phyloP scores from a whole-genome alignment of 1,284 basidiomycete species.

The Rhodotorula sp. region DNA sequence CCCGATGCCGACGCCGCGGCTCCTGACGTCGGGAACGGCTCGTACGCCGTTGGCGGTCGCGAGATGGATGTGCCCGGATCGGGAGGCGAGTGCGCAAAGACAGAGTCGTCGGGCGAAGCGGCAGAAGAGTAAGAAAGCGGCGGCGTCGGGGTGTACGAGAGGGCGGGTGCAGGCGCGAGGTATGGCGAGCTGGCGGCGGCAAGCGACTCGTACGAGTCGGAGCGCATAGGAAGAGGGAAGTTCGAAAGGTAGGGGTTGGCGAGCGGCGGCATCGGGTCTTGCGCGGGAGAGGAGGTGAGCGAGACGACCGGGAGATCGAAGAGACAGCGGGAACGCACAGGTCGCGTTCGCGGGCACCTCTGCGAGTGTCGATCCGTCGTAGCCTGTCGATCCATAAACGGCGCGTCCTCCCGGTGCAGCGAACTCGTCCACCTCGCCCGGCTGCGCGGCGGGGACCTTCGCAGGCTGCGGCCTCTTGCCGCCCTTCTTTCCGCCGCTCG shows the following conservation, averaged over 20 bases:
- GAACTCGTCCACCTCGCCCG: background rate
- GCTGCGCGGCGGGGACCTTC: background rate
- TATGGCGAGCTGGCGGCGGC: background rate
- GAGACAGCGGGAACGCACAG: background rate
- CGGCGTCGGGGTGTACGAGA: background rate
- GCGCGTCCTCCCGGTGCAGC: background rate
- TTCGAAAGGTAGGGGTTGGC: background rate
- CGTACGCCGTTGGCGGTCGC: background rate
- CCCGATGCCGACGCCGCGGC: background rate
- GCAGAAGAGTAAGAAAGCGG: conserved; percentile 12
- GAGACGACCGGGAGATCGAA: too few relatives aligned
- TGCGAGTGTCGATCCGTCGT: background rate
- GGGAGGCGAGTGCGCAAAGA: conserved; percentile 1
- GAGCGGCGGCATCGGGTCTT: background rate
- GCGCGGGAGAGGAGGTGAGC: background rate
- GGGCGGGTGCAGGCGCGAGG: background rate
- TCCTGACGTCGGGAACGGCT: background rate
- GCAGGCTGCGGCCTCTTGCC: background rate
- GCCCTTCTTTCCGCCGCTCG: background rate
- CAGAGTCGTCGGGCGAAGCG: conserved; percentile 4
- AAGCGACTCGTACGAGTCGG: background rate
- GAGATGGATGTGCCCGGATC: background rate
- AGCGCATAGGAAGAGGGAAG: background rate
- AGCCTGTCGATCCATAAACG: background rate
- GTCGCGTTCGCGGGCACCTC: background rate